Evolutionary conservation across 805 yeast genomes (phyloP).

Genomic region (Zygotorulaspora chibaensis): DNA sequence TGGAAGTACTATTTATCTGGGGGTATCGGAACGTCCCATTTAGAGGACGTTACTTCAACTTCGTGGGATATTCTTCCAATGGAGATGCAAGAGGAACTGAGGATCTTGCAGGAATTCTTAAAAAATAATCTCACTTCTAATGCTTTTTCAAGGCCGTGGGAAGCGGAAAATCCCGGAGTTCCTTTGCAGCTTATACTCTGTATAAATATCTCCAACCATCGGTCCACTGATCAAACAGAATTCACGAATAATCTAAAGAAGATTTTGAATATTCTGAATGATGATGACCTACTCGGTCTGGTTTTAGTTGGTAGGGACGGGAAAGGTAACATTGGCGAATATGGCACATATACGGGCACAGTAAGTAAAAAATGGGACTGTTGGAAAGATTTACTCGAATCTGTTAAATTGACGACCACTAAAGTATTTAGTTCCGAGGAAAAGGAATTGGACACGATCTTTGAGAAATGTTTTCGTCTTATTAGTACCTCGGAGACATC

Average conservation of each 20-base stretch:
- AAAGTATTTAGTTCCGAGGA: conserved; percentile 18
- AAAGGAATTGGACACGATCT: conserved; percentile 15
- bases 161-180: conserved; percentile 11
- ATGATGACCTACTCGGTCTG: conserved; percentile 44
- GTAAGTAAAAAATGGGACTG: conserved; percentile 44
- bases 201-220: conserved; percentile 32
- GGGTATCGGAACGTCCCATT: conserved; percentile 5
- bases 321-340: conserved; percentile 31
- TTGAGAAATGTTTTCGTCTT: conserved; percentile 26
- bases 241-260: conserved; percentile 28
- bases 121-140: conserved; percentile 37
- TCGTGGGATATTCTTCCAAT: conserved; percentile 43
- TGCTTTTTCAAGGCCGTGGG: conserved; percentile 35
- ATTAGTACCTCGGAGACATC: conserved; percentile 14
- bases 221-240: conserved; percentile 8
- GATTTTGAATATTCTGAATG: conserved; percentile 31
- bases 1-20: conserved; percentile 38
- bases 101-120: conserved; percentile 37
- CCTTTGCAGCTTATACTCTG: conserved; percentile 43
- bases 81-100: conserved; percentile 35
- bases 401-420: conserved; percentile 20
- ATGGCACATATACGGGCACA: conserved; percentile 47
- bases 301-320: conserved; percentile 47
- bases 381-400: conserved; percentile 37
- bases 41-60: conserved; percentile 48